Evolutionary conservation across 2,329 filamentous ascomycete species (phyloP).

Genomic region (Penicillium sp.): DNA sequence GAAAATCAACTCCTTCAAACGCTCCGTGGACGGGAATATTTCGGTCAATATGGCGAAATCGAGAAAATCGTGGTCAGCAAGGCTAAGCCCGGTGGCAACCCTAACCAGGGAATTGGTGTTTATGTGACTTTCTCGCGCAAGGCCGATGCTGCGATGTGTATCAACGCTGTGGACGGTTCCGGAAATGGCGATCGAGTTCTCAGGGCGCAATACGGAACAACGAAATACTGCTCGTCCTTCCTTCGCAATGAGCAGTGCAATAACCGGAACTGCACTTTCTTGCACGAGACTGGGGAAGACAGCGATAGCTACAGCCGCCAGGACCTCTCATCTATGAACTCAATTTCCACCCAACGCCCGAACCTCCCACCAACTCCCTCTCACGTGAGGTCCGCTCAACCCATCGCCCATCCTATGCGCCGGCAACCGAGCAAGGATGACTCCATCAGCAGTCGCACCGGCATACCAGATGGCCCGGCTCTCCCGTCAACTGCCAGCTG

Average conservation of each 20-base stretch:
- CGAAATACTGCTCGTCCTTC: conserved; percentile 98
- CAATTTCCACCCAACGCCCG: conserved; percentile 73
- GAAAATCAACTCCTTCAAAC: conserved; percentile 83
- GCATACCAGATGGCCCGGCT: conserved; percentile 78
- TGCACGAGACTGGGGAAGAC: conserved; percentile 97
- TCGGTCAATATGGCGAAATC: conserved; percentile 97
- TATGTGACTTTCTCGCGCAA: conserved; percentile 98
- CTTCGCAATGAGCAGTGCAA: conserved; percentile 90
- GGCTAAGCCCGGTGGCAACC: conserved; percentile 69
- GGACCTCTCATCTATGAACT: conserved; percentile 92
- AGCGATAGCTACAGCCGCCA: conserved; percentile 95
- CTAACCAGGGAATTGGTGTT: conserved; percentile 84
- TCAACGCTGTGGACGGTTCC: conserved; percentile 87
- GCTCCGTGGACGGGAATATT: conserved; percentile 85
- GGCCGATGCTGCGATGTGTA: conserved; percentile 84
- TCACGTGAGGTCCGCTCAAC: conserved; percentile 51
- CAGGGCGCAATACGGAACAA: conserved; percentile 77
- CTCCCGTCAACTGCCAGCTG: conserved; percentile 90
- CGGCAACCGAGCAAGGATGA: conserved; percentile 74
- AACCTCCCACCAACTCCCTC: conserved; percentile 54
- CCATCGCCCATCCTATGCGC: conserved; percentile 61
- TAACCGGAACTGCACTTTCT: conserved; percentile 95
- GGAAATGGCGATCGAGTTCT: conserved; percentile 84
- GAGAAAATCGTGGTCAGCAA: conserved; percentile 99
- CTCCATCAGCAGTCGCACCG: conserved; percentile 55